Evolutionary conservation across 106 monocot species (phyloP).

Genomic region (Xerophyta viscosa): DNA sequence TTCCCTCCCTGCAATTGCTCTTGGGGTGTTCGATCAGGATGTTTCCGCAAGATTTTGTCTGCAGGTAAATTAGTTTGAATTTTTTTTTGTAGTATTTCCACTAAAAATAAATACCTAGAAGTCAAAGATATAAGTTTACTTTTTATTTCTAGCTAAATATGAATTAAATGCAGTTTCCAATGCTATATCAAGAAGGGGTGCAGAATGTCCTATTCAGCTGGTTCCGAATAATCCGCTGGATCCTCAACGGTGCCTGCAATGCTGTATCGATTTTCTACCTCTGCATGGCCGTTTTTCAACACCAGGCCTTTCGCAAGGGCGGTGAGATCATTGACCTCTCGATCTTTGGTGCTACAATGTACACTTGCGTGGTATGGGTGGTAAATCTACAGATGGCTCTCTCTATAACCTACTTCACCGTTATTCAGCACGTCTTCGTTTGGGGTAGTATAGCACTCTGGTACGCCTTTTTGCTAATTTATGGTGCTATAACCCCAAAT

Average conservation of each 20-base stretch:
- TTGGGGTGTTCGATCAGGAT: slow-evolving; percentile 97
- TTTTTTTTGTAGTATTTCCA: too few species aligned
- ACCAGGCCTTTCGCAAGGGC: slow-evolving; percentile 34
- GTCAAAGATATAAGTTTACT: too few species aligned
- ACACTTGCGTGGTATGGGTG: slow-evolving; percentile 89
- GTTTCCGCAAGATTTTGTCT: slow-evolving; percentile 83
- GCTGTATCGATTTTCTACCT: slow-evolving; percentile 29
- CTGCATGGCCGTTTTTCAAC: slow-evolving; percentile 18
- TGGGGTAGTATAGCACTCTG: slow-evolving; percentile 85
- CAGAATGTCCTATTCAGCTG: slow-evolving; percentile 41
- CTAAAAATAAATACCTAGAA: too few species aligned
- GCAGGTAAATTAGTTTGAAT: too few species aligned
- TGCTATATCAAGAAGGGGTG: slow-evolving; percentile 48
- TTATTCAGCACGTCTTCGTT: slow-evolving; percentile 89
- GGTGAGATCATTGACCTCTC: slow-evolving; percentile 37
- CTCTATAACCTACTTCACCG: slow-evolving; percentile 72
- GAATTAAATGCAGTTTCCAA: slow-evolving; percentile 30
- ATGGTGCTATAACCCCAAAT: slow-evolving; percentile 50
- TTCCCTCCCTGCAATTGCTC: slow-evolving; percentile 82
- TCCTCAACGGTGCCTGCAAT: slow-evolving; percentile 21
- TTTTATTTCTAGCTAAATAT: too few species aligned
- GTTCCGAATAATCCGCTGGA: slow-evolving; percentile 34
- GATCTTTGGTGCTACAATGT: slow-evolving; percentile 57
- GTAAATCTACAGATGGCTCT: slow-evolving; percentile 96
- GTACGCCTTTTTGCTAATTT: slow-evolving; percentile 63